Conservation (phyloP, 768 basidiomycete genomes). For the Suillus tomentosus region DNA sequence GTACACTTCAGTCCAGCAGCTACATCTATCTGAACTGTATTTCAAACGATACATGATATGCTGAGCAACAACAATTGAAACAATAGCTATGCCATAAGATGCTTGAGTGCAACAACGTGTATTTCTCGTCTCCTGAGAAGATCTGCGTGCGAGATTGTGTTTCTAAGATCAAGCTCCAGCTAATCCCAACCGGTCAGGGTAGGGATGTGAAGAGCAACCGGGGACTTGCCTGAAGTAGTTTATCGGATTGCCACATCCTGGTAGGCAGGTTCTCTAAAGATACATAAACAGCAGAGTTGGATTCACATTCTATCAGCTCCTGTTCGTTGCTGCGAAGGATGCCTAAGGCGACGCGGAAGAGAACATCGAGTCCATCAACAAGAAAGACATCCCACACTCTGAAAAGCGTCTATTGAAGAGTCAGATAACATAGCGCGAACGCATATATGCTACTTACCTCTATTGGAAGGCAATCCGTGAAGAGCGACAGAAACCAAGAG, state of each 20-base stretch:
- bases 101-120: slow-evolving; percentile 49
- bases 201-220: background rate
- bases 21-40: background rate
- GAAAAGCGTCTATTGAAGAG: slow-evolving; percentile 72
- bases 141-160: slow-evolving; percentile 53
- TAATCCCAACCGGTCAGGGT: slow-evolving; percentile 23
- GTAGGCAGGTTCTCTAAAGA: slow-evolving; percentile 88
- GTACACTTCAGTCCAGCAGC: no score
- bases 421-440: slow-evolving; percentile 9
- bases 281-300: slow-evolving; percentile 87
- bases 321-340: slow-evolving; percentile 83
- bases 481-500: slow-evolving; percentile 96
- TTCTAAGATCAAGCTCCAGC: slow-evolving; percentile 61
- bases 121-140: slow-evolving; percentile 53
- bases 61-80: background rate
- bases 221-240: slow-evolving; percentile 75
- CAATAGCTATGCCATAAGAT: slow-evolving; percentile 37
- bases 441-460: slow-evolving; percentile 59
- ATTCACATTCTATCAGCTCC: slow-evolving; percentile 82
- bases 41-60: background rate
- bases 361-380: slow-evolving; percentile 87
- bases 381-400: slow-evolving; percentile 96
- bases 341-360: slow-evolving; percentile 87
- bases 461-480: slow-evolving; percentile 94
- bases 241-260: slow-evolving; percentile 92